phyloP scores from a whole-genome alignment of 805 yeast species.

The Kodamaea neixiangensis region DNA sequence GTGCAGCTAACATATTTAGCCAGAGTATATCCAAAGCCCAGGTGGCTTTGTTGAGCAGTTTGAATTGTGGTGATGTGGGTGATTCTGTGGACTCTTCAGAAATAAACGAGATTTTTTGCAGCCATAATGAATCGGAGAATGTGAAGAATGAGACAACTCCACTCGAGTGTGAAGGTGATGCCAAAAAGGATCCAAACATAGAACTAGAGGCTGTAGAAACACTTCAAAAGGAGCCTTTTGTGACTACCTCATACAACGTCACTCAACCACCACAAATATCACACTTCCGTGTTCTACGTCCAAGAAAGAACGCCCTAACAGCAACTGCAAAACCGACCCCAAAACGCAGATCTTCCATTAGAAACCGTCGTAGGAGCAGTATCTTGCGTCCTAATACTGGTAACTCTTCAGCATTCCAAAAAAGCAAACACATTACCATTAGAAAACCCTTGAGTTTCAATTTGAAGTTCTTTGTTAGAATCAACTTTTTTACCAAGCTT shows the following conservation, averaged over 20 bases:
- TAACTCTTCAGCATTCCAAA: not conserved
- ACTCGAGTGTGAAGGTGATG: no score
- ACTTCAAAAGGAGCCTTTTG: no score
- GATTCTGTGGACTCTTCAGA: not conserved
- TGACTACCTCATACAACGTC: no score
- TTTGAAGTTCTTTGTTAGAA: constrained; percentile 4
- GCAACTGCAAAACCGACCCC: no score
- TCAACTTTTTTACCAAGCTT: constrained; percentile 1
- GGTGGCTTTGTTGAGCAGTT: not conserved
- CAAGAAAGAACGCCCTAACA: not conserved
- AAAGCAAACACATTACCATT: not conserved
- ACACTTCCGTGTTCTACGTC: not conserved
- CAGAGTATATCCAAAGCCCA: not conserved
- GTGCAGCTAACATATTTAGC: not conserved
- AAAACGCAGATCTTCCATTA: no score
- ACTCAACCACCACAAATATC: not conserved
- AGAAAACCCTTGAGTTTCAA: not conserved
- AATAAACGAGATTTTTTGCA: not conserved
- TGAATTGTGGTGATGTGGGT: no score
- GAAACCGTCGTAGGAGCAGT: not conserved
- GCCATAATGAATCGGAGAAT: not conserved
- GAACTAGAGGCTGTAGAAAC: no score
- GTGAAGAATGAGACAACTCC: not conserved
- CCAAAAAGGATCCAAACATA: no score
- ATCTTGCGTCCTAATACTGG: no score